Base-by-base conservation (phyloP, 495 filamentous ascomycete species). In the Cercophora samala region DNA sequence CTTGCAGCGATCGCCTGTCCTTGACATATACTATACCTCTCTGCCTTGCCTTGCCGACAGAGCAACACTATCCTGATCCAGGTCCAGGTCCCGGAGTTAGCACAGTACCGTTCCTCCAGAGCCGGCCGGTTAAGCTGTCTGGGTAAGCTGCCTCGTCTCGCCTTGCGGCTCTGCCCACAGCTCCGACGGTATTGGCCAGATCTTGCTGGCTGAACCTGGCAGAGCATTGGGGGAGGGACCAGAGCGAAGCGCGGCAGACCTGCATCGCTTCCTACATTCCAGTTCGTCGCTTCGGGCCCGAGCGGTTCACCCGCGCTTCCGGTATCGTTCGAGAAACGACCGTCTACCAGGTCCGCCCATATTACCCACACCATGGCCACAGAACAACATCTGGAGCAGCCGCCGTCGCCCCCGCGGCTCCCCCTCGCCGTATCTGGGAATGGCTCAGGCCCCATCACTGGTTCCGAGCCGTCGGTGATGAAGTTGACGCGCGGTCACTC, bases 401-500 rank as follows among this genome's bases (percentile, higher is more conserved):
- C 74, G 65, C 73, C 75, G 70, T 74, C 76, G 67, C 75, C 73
- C 67, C 75, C 64, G 72, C 68, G 71, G 68, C 68, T 62, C 64
- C 32, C 71, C 60, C 68, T 67, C 59, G 65, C 72, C 66, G 74
- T 23, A 25, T 37, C 58, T 29, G 58, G 52, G 15, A 17, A 18
- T 54, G 52, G 3, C 52, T 17, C 52, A 18, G 52, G 52, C 64
- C 32, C 70, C 60, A 69, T 67, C 58, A 65, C 72, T 64, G 74
- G 60, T 42, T 46, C 60, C 17, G 60, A 80, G 66, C 66, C 76
- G 46, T 77, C 78, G 70, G 75, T 73, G 63, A 75, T 83, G 68
- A 84, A 84, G 70, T 76, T 84, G 72, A 84, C 82, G 22, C 75
- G 82, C 64, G 82, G 82, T 51, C 85, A 84, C 71, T 89, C 87